A percentile compares a stretch with the other conserved stretches of the same genome.
Evolutionary conservation across 2,329 filamentous ascomycete species (phyloP).

Genomic region (Periconia macrospinosa): DNA sequence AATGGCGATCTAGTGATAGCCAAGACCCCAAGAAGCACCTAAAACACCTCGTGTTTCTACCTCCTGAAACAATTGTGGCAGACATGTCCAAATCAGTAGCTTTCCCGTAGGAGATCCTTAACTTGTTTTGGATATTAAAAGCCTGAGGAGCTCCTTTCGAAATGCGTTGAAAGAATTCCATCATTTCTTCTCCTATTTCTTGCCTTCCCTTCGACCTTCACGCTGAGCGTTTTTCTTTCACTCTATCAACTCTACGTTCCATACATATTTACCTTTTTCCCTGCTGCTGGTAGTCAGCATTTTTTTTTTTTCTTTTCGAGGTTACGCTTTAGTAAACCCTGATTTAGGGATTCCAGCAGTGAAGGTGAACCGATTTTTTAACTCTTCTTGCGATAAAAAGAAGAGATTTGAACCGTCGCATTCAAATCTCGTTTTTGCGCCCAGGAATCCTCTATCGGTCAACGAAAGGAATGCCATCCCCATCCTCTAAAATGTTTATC

Average conservation of each 20-base stretch:
- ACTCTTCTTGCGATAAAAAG: too few species aligned
- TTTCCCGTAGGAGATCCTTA: neutral
- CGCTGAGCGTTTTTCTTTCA: neutral
- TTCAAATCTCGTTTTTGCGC: slow-evolving; percentile 1
- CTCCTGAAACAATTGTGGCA: slow-evolving; percentile 11
- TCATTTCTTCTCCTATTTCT: neutral
- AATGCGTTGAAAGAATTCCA: neutral
- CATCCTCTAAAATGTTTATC: slow-evolving; percentile 28
- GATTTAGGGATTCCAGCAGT: too few species aligned
- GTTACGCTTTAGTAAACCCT: too few species aligned
- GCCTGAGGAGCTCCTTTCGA: neutral
- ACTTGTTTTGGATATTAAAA: neutral
- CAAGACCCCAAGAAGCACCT: slow-evolving; percentile 6
- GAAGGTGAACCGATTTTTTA: too few species aligned
- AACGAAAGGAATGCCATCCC: neutral
- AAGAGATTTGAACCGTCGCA: too few species aligned
- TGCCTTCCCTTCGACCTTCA: neutral
- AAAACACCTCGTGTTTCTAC: slow-evolving; percentile 12
- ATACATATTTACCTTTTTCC: slow-evolving; percentile 1
- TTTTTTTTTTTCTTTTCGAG: neutral
- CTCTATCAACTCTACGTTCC: neutral
- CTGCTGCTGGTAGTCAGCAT: neutral
- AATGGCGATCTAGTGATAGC: neutral
- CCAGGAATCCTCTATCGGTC: slow-evolving; percentile 5
- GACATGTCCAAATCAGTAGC: slow-evolving; percentile 7